Evolutionary conservation across 176 grass and related monocot species (phyloP).

Genomic region (Carex scoparia): DNA sequence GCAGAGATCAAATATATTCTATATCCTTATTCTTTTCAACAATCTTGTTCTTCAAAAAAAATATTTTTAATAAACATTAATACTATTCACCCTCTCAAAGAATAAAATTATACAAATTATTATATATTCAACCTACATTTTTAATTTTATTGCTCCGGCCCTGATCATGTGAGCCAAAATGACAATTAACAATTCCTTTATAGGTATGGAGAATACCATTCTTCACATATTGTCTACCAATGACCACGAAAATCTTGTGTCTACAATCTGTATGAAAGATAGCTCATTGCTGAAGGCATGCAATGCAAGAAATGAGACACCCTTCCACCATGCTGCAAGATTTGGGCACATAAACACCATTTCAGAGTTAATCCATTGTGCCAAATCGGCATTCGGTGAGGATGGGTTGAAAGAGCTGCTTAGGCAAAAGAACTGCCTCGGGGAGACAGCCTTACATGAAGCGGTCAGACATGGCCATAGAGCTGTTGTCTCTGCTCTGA

Average conservation of each 20-base stretch:
- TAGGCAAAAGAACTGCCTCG: neutral
- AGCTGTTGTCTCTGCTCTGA: neutral
- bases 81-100: no score
- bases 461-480: neutral
- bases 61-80: no score
- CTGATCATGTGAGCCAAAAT: no score
- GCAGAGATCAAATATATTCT: no score
- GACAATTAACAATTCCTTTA: neutral
- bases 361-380: neutral
- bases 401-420: neutral
- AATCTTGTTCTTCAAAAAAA: no score
- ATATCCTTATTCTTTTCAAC: no score
- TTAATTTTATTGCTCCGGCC: no score
- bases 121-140: no score
- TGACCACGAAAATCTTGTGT: neutral
- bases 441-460: slow-evolving; percentile 16
- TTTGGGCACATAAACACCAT: neutral
- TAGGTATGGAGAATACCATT: neutral
- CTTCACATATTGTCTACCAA: slow-evolving; percentile 11
- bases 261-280: neutral
- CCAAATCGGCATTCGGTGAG: neutral
- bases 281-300: neutral
- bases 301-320: slow-evolving; percentile 12
- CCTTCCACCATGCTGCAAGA: slow-evolving; percentile 23
- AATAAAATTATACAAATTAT: no score